These are phyloP conservation scores for Plasmodium billcollinsi DNA, from an alignment of 169 alveolate species.

Conservation along the genomic window DNA sequence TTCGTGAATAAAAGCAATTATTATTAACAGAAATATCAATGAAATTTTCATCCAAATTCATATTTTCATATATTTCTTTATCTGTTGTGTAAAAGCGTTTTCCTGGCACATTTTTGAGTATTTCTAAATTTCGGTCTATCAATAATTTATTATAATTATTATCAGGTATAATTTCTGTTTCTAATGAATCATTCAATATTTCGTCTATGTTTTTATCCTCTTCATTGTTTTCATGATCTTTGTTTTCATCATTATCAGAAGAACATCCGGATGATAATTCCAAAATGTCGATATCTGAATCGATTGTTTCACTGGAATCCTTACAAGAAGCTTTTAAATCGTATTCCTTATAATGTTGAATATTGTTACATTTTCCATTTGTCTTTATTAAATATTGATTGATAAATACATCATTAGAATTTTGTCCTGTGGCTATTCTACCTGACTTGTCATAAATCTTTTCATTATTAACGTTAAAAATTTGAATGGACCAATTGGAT, in stretches of 20 bases:
- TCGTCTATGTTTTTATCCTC: slow-evolving; percentile 7
- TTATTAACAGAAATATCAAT: slow-evolving; percentile 69
- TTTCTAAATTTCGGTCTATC: slow-evolving; percentile 38
- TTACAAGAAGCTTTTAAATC: slow-evolving; percentile 29
- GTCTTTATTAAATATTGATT: slow-evolving; percentile 70
- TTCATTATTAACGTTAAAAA: slow-evolving; percentile 18
- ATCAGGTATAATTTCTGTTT: background rate
- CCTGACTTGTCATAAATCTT: slow-evolving; percentile 64
- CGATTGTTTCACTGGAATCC: slow-evolving; percentile 44
- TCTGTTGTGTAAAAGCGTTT: slow-evolving; percentile 46
- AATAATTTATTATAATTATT: background rate
- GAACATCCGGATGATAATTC: slow-evolving; percentile 20
- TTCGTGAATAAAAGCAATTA: slow-evolving; percentile 43
- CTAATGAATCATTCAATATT: background rate
- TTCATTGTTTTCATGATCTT: background rate
- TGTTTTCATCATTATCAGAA: slow-evolving; percentile 15
- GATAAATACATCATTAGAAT: slow-evolving; percentile 70
- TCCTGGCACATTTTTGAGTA: slow-evolving; percentile 40
- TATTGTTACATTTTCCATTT: slow-evolving; percentile 48
- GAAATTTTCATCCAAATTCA: slow-evolving; percentile 32
- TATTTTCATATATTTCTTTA: slow-evolving; percentile 55
- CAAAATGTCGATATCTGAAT: slow-evolving; percentile 59
- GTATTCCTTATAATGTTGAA: slow-evolving; percentile 59
- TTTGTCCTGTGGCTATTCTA: slow-evolving; percentile 70
- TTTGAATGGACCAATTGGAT: slow-evolving; percentile 63